Base-by-base conservation (phyloP, 257 asterid genomes). In the Linderniella brevidens region DNA sequence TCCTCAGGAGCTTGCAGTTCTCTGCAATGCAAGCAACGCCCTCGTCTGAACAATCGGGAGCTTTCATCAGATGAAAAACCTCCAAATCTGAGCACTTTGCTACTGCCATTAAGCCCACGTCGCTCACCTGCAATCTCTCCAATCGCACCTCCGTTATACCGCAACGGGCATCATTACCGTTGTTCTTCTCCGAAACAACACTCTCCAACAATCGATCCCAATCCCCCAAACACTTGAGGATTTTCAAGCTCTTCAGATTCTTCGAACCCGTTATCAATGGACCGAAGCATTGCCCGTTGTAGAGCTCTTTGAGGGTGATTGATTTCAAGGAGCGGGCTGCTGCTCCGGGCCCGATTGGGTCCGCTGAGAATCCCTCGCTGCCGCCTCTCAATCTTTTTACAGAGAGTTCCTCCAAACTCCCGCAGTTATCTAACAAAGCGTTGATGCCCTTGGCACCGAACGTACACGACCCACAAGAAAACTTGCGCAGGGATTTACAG, bases 391-490 rank as follows among this genome's bases (percentile, higher is more conserved):
- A 65, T 3, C 90, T 75, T 52, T 78, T 78, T 3, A 78, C 84
- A 9, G 78, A 66, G 38, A 78, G 64, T 37, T 78, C 80, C 58
- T 75, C 84, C 35, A 78, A 65, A 32, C 76, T 37, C 0, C 66
- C 60, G 29, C 74, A 75, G 52, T 78, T 44, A 48, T 71, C 63
- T 46, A 78, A 60, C 47, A 78, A 54, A 13, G 80, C 80, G 44
- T 78, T 78, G 78, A 78, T 67, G n/a, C 84, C 84, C 46, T 69
- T 73, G 2, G 80, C 71, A 9, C 90, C 90, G 45, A 78, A 78
- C 64, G 61, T 58, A 50, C 90, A 78, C 49, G 76, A 63, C 35
- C 78, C 84, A 32, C 78, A 69, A 0, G 90, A 78, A 32, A 78
- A 65, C 52, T 78, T 78, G 58, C 52, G 65, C 58, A 78, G 49